Percentiles rank a stretch among this genome's conserved stretches.
Conservation (phyloP, 139 green algal genomes). For the Chlorella vulgaris region DNA sequence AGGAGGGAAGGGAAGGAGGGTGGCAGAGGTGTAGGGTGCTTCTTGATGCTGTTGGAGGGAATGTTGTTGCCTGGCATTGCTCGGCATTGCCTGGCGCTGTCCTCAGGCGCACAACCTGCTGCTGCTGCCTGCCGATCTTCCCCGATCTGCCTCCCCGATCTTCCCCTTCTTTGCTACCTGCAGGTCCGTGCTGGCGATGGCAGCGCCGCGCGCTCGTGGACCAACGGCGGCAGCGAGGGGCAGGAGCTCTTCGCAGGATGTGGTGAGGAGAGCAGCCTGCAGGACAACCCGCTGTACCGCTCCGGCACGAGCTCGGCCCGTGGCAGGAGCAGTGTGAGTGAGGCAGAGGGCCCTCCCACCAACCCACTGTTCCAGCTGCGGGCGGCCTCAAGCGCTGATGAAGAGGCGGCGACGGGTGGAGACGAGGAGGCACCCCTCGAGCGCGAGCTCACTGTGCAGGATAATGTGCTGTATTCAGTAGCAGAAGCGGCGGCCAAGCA, state of each 20-base stretch:
- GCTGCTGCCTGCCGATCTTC: too few relatives aligned
- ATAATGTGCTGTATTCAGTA: not conserved
- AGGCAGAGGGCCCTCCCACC: not conserved
- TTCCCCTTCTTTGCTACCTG: too few relatives aligned
- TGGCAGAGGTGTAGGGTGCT: too few relatives aligned
- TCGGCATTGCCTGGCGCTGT: too few relatives aligned
- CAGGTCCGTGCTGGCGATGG: too few relatives aligned
- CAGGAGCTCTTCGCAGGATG: not conserved
- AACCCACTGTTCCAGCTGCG: constrained; percentile 7
- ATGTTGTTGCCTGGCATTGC: too few relatives aligned
- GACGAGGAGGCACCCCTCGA: not conserved
- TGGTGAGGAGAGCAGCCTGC: not conserved
- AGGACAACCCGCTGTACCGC: constrained; percentile 12
- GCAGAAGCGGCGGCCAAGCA: constrained; percentile 5
- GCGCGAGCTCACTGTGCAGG: not conserved
- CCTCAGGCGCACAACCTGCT: too few relatives aligned
- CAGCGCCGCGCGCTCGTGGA: too few relatives aligned
- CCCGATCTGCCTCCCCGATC: too few relatives aligned
- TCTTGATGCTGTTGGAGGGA: too few relatives aligned
- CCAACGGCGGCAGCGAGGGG: not conserved
- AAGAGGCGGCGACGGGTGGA: not conserved
- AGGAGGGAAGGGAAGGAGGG: not conserved
- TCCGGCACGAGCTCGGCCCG: not conserved
- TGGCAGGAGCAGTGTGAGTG: not conserved
- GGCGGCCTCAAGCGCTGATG: not conserved